These are phyloP conservation scores for Erythrobasidium yunnanense DNA, from an alignment of 768 basidiomycete genomes.

Conservation along the genomic window DNA sequence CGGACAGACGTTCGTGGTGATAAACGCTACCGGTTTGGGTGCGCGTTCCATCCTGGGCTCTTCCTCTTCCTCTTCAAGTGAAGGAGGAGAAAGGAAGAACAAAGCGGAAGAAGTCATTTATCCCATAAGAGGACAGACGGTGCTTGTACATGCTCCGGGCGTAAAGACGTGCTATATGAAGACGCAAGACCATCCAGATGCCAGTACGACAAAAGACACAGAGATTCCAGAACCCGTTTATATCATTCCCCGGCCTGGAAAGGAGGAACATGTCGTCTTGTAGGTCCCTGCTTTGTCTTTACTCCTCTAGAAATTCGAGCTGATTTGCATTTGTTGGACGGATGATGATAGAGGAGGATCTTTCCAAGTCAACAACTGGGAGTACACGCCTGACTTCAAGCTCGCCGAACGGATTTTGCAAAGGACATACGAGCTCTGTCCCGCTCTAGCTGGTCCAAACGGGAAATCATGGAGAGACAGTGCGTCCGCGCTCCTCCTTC, in stretches of 20 bases:
- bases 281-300: not conserved
- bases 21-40: slow-evolving; percentile 26
- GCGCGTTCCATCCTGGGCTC: slow-evolving; percentile 20
- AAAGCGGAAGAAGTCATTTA: slow-evolving; percentile 14
- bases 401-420: slow-evolving; percentile 22
- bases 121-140: slow-evolving; percentile 29
- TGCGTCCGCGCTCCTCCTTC: not conserved
- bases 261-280: slow-evolving; percentile 16
- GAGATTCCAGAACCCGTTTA: slow-evolving; percentile 25
- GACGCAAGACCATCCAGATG: slow-evolving; percentile 12
- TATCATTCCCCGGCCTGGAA: slow-evolving; percentile 23
- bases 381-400: slow-evolving; percentile 18
- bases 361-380: slow-evolving; percentile 25
- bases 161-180: slow-evolving; percentile 28
- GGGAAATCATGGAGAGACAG: slow-evolving; percentile 26
- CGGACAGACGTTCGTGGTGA: slow-evolving; percentile 6
- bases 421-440: slow-evolving; percentile 20
- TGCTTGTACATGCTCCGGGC: slow-evolving; percentile 20
- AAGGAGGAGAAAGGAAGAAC: no score
- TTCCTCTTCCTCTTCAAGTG: no score
- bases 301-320: not conserved
- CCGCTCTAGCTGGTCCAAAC: slow-evolving; percentile 24
- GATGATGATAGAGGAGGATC: slow-evolving; percentile 7
- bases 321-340: not conserved
- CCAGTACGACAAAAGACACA: slow-evolving; percentile 12